Evolutionary conservation across 345 rosid species (phyloP), one percentile per base, ranked within the genome.

Genomic region (Ceriops decandra): DNA sequence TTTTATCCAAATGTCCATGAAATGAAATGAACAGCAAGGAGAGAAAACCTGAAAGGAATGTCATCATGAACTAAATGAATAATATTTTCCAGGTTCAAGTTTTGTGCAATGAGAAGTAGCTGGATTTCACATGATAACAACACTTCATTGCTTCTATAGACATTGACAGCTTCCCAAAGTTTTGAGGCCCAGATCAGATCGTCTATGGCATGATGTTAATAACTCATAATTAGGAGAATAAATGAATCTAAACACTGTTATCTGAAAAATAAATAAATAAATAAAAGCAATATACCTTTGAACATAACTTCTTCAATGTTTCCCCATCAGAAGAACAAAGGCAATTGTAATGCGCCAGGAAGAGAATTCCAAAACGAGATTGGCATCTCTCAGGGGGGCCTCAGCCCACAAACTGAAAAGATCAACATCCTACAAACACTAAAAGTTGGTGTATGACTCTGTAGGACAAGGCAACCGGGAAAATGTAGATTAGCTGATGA

Each of bases 361-460:
- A 93, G 70, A 91, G 74, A 73, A 85, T 86, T 93, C 84, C 91
- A 79, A 79, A 76, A 91, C 85, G 81, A 93, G 81, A 76, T 77
- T 89, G 66, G 85, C 87, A 78, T 93, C 95, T 20, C 74, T 81
- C 30, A 93, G 80, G 51, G 81, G 89, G 85, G 84, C 96, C 90
- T 93, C 95, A 4, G 97, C 93, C 98, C 97, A 93, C 76, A 91
- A 72, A 64, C 88, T 85, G 76, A 85, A 89, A 66, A 89, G 82
- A 80, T 87, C 95, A 76, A 82, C 82, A 80, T 87, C 91, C 96
- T 91, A 68, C 22, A 22, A 15, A 19, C 17, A n/a, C 0, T 59
- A 24, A 24, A 24, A 24, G 26, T 24, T 24, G 26, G 26, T 24
- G 26, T 24, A 28, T 46, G 33, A 15, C 36, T 6, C 36, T 30